These are phyloP conservation scores for Russula emetica DNA, from an alignment of 768 basidiomycete species.

Conservation along the genomic window DNA sequence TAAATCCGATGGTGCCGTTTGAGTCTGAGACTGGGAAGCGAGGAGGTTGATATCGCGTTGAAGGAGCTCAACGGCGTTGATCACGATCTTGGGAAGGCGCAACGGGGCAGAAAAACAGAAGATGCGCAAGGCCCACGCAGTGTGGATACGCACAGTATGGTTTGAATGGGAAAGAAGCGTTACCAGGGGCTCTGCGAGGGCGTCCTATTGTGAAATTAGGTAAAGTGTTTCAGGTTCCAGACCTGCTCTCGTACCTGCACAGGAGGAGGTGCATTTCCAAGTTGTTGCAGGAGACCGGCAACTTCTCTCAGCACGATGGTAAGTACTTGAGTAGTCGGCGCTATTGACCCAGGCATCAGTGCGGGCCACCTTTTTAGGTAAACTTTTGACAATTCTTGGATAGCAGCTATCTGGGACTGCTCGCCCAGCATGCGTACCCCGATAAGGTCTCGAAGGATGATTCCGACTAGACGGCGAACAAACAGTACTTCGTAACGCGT, in stretches of 20 bases:
- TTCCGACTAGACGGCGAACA: conserved; percentile 65
- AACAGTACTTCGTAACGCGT: conserved; percentile 73
- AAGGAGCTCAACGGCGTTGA: conserved; percentile 72
- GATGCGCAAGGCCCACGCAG: conserved; percentile 83
- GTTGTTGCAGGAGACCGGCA: conserved; percentile 77
- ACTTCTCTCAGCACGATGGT: conserved; percentile 77
- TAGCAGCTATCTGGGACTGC: conserved; percentile 88
- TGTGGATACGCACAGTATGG: conserved; percentile 79
- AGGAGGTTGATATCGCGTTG: conserved; percentile 77
- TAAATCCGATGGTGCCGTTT: conserved; percentile 66
- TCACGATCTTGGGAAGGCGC: conserved; percentile 73
- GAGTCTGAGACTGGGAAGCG: conserved; percentile 43
- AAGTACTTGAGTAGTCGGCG: conserved; percentile 63
- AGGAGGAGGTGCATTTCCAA: conserved; percentile 87
- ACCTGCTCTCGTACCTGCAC: conserved; percentile 54
- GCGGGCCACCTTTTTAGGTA: conserved; percentile 93
- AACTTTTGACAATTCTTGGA: conserved; percentile 74
- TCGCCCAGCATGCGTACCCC: conserved; percentile 88
- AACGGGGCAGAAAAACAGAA: conserved; percentile 90
- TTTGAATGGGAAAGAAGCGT: conserved; percentile 83
- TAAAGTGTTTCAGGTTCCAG: background rate
- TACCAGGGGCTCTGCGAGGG: conserved; percentile 77
- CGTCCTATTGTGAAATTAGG: conserved; percentile 45
- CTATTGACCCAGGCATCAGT: conserved; percentile 78
- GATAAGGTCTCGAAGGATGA: conserved; percentile 80